Evolutionary conservation across 2,329 filamentous ascomycete species (phyloP), one percentile per base, ranked within the genome.

Genomic region (Truncatella angustata): DNA sequence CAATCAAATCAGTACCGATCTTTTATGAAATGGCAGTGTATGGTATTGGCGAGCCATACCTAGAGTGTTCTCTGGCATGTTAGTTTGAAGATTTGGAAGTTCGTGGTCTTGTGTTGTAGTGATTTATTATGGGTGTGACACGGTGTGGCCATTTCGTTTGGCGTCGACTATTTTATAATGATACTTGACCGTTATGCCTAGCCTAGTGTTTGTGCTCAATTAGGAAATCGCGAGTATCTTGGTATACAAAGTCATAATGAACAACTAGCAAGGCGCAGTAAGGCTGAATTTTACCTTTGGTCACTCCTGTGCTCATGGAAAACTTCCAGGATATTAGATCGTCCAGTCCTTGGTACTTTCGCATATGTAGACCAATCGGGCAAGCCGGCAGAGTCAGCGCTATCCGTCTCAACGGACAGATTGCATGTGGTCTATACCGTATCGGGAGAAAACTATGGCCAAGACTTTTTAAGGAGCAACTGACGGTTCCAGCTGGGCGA

Each of bases 361-460:
- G n/a, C 28, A 14, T 9, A 32, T 9, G 14, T 32, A 7, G 28
- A 32, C 28, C 28, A 32, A 32, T 32, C 28, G 28, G 28, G 28
- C 7, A 32, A 9, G 28, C 28, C 28, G 28, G 28, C 28, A 14
- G 14, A 14, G 28, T 9, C 28, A 32, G 14, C 14, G 7, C 2
- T 32, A 14, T 32, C 7, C 14, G 14, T 32, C 14, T 14, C 7
- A 7, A 32, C 7, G 7, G 28, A 9, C 28, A 32, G 28, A 7
- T 32, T 32, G 28, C 28, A 32, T 32, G 28, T n/a, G 14, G 14
- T 32, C 40, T 44, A 26, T 16, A 34, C 43, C 26, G 5, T 16
- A 32, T 34, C 34, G 9, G 43, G 43, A 46, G 28, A 32, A 46
- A 46, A 30, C 9, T 10, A 20, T 46, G 43, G 43, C 43, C 43